Percentiles rank a stretch among this genome's conserved stretches.
phyloP scores from a whole-genome alignment of 495 filamentous ascomycete genomes.

The Penicillium atrosanguineum region DNA sequence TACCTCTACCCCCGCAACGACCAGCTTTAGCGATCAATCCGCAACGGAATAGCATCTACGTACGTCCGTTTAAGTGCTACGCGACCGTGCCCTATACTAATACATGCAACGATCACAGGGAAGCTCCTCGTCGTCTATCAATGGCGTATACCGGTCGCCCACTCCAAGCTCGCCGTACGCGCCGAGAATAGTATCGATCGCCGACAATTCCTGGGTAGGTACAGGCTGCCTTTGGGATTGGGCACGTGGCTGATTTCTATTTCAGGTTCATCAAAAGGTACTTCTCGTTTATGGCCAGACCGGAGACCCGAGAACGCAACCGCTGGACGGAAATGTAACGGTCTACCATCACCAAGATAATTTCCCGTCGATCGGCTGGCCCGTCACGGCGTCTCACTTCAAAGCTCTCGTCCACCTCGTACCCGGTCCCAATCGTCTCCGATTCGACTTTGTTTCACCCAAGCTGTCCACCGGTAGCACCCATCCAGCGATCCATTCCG shows the following conservation, averaged over 20 bases:
- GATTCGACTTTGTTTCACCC: slow-evolving; percentile 81
- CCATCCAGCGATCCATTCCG: slow-evolving; percentile 69
- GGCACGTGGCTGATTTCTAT: background rate
- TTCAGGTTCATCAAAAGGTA: slow-evolving; percentile 84
- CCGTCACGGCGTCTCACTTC: slow-evolving; percentile 81
- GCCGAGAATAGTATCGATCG: slow-evolving; percentile 70
- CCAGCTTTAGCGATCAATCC: slow-evolving; percentile 39
- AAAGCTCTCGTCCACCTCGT: slow-evolving; percentile 85
- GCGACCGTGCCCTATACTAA: background rate
- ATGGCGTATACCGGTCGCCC: slow-evolving; percentile 48
- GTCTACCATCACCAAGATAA: slow-evolving; percentile 79
- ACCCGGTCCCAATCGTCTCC: slow-evolving; percentile 80
- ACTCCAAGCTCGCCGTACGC: slow-evolving; percentile 71
- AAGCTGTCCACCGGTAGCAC: slow-evolving; percentile 69
- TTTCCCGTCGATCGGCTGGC: slow-evolving; percentile 79
- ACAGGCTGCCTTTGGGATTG: background rate
- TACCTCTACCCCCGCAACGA: slow-evolving; percentile 40
- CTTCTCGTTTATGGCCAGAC: slow-evolving; percentile 77
- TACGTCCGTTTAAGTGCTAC: slow-evolving; percentile 15
- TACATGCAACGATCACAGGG: slow-evolving; percentile 21
- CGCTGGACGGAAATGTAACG: slow-evolving; percentile 75
- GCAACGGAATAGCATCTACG: slow-evolving; percentile 51
- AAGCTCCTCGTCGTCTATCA: slow-evolving; percentile 48
- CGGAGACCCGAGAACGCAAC: slow-evolving; percentile 65
- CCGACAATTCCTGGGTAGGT: slow-evolving; percentile 78